phyloP scores from a whole-genome alignment of 495 filamentous ascomycete genomes.

The Apodospora peruviana region DNA sequence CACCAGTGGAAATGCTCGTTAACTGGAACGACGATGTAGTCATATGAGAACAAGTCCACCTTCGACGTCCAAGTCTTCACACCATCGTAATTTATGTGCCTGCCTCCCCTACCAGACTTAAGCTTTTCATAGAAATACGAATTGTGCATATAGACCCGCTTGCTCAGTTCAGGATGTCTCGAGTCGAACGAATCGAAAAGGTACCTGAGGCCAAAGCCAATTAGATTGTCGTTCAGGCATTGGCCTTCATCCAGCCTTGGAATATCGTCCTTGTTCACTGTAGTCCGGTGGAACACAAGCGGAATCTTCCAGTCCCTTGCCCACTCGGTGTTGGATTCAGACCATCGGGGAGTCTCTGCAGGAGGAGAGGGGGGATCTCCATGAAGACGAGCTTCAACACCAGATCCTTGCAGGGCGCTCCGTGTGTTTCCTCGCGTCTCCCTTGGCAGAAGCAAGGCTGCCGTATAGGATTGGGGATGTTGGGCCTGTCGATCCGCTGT shows the following conservation, averaged over 20 bases:
- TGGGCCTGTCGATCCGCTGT: too few species aligned
- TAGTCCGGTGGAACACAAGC: conserved; percentile 64
- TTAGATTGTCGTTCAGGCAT: conserved; percentile 87
- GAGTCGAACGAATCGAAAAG: conserved; percentile 60
- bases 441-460: neutral
- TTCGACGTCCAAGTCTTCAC: conserved; percentile 87
- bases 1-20: conserved; percentile 90
- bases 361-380: neutral
- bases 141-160: conserved; percentile 80
- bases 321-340: conserved; percentile 36
- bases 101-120: conserved; percentile 44
- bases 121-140: conserved; percentile 85
- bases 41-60: conserved; percentile 77
- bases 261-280: conserved; percentile 75
- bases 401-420: neutral
- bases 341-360: conserved; percentile 28
- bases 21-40: conserved; percentile 88
- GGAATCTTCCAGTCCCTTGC: conserved; percentile 44
- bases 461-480: neutral
- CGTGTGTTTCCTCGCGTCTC: neutral
- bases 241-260: conserved; percentile 74
- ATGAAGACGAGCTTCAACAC: neutral
- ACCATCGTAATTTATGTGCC: conserved; percentile 65
- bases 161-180: conserved; percentile 49
- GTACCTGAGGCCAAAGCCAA: conserved; percentile 78